Evolutionary conservation across 768 basidiomycete species (phyloP).

Genomic region (Dacryopinax spathularia): DNA sequence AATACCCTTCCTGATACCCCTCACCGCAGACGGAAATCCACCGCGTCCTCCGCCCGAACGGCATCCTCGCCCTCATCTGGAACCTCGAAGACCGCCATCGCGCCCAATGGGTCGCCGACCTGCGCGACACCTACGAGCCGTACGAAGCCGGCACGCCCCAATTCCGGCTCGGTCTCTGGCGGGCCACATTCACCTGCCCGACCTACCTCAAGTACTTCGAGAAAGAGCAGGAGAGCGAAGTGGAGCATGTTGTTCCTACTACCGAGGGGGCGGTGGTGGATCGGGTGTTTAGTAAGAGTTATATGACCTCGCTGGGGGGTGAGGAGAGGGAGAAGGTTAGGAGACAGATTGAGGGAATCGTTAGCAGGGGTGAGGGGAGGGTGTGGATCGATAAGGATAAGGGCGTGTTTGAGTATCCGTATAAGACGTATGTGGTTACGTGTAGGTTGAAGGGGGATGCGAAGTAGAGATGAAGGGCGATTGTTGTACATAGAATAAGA

Average conservation of each 20-base stretch:
- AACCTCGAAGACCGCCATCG: conserved; percentile 73
- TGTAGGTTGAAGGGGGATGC: neutral
- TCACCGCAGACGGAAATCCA: conserved; percentile 45
- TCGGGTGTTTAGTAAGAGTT: conserved; percentile 71
- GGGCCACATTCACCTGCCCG: conserved; percentile 46
- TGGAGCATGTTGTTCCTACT: conserved; percentile 38
- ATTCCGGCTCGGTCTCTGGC: conserved; percentile 65
- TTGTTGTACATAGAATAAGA: too few species aligned
- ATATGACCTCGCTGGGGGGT: conserved; percentile 49
- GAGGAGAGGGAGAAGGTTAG: conserved; percentile 43
- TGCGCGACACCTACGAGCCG: conserved; percentile 54
- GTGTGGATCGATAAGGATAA: conserved; percentile 61
- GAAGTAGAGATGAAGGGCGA: too few species aligned
- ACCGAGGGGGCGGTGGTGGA: conserved; percentile 46
- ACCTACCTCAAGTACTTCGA: conserved; percentile 49
- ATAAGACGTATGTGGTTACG: conserved; percentile 34
- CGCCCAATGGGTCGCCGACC: conserved; percentile 56
- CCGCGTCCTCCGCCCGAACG: conserved; percentile 64
- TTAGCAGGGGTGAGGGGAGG: conserved; percentile 45
- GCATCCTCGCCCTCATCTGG: conserved; percentile 66
- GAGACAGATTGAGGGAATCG: conserved; percentile 38
- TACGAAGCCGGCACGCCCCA: conserved; percentile 68
- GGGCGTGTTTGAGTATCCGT: conserved; percentile 69
- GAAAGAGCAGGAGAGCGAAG: conserved; percentile 41
- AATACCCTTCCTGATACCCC: neutral